Evolutionary conservation across 129 eudicot genomes (phyloP), one percentile per base, ranked within the genome.

Genomic region (Mikania micrantha): DNA sequence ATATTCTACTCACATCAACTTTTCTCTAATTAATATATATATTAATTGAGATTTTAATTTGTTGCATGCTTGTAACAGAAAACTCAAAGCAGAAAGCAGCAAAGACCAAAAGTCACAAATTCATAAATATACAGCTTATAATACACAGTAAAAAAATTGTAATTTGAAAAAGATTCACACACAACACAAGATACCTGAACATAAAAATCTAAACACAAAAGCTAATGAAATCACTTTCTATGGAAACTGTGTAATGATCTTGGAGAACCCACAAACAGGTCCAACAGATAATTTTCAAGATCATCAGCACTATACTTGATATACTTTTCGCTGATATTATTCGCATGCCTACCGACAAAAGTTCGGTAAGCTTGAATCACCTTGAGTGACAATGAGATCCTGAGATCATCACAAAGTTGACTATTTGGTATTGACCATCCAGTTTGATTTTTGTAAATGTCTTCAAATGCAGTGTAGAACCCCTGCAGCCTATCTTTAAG

Each of bases 311-410:
- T 82, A 59, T 93, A 93, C 84, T 80, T 93, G 24, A 93, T 88
- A 75, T 88, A 74, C 85, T 81, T 88, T 15, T 93, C 96, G 66
- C 82, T 86, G 9, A 87, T 73, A 60, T 81, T 74, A 75, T 79
- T 73, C 5, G 29, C 61, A 49, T 88, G 85, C 65, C 96, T 74
- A 47, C 95, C 98, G 0, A 86, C 86, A 66, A 88, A 93, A 31
- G 95, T 89, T 25, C 98, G 72, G 44, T 93, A 93, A 49, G 95
- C 96, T 74, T 85, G 98, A 56, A 93, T 86, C 54, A 93, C 87
- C 88, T 86, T 84, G 22, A 83, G 85, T 16, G 96, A 85, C 39
- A 91, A 81, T 64, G 98, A 88, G 83, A 93, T 89, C 47, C 90
- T 72, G 12, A 88, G 76, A 73, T 93, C 98, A 11, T 88, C 96